These are phyloP conservation scores for Picocystis salinarum DNA, from an alignment of 139 green algal species.

Conservation along the genomic window DNA sequence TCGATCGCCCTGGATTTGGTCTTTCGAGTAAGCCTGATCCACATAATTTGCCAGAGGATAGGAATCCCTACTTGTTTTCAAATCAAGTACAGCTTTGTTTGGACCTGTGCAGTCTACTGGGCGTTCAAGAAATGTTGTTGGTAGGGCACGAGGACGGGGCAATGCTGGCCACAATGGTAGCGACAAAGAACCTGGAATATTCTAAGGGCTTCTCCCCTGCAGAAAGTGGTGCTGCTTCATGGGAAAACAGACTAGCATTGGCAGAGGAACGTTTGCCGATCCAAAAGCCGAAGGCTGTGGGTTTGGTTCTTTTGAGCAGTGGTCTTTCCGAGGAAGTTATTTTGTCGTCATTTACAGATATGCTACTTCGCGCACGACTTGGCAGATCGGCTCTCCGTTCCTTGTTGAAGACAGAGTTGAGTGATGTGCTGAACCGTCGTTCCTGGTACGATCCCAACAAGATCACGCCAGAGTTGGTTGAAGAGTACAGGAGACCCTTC, in stretches of 20 bases:
- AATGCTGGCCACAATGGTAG: neutral
- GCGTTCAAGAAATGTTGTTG: neutral
- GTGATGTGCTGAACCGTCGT: neutral
- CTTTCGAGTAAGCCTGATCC: neutral
- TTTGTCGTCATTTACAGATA: neutral
- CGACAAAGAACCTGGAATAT: no score
- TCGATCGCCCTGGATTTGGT: slow-evolving; percentile 44
- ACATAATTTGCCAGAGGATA: no score
- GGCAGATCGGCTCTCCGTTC: neutral
- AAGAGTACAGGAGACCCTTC: neutral
- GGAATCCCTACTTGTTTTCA: no score
- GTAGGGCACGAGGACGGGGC: neutral
- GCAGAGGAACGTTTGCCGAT: no score
- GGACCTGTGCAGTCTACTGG: neutral
- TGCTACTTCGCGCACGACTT: neutral
- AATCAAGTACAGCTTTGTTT: no score
- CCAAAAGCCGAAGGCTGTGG: no score
- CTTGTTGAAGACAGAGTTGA: neutral
- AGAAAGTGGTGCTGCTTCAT: no score
- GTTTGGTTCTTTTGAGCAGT: no score
- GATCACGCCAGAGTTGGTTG: neutral
- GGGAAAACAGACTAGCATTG: no score
- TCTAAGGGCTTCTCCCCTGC: no score
- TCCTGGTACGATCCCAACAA: neutral
- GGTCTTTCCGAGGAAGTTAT: no score